Base-by-base conservation (phyloP, 495 filamentous ascomycete species). In the Darksidea phi region DNA sequence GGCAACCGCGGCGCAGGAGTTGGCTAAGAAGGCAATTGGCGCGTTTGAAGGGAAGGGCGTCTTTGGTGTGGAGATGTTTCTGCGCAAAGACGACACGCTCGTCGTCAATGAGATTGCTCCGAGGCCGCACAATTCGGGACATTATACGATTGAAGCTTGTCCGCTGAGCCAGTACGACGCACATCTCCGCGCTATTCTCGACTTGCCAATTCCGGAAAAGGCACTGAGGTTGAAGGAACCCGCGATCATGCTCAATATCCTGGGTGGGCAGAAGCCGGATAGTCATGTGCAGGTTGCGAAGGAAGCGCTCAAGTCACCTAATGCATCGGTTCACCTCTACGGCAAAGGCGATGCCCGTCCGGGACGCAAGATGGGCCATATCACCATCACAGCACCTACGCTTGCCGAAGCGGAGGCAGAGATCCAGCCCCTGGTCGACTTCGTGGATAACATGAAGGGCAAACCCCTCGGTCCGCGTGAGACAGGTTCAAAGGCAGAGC, bases 61-160 rank as follows among this genome's bases (percentile, higher is more conserved):
- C 32, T 98, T 97, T 73, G 94, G 93, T 0, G 92, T 97, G 0
- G 94, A 98, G 74, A 89, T 97, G 86, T 98, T 97, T 73, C 78
- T 97, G 7, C 81, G 95, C n/a, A 76, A 86, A 45, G 84, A 95
- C 68, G 82, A 74, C 11, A 74, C 71, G 1, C 79, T 95, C 2
- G 75, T 95, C 61, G 79, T 98, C 54, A 96, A 95, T 73, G 94
- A 98, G 74, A 88, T 97, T 50, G 94, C 94, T n/a, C 91, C 90
- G 46, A 84, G 94, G 10, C 90, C 92, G 42, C 94, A 98, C 76
- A 98, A 97, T 75, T 95, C 90, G 1, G 94, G 94, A 13, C 94
- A 98, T 74, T 95, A 94, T 76, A 97, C 90, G 20, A 98, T 98
- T 67, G 94, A 98, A 79, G 89, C 89, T 28, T 91, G 95, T 57